Conservation (phyloP, 257 asterid genomes). For the Scutellaria galericulata region DNA sequence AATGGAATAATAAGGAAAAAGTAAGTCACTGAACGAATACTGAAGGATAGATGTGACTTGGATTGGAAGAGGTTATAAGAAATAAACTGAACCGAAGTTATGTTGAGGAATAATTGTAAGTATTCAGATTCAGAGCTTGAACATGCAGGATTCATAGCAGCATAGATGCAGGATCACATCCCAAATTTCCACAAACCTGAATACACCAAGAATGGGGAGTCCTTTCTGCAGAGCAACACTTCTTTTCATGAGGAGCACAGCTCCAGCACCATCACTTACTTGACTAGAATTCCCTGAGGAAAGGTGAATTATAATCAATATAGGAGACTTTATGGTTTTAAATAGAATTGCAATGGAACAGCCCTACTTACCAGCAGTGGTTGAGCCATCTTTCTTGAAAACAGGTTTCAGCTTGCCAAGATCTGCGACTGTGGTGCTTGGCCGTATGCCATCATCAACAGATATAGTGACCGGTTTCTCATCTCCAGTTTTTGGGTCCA, state of each 20-base stretch:
- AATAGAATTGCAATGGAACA: background rate
- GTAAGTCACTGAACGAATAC: background rate
- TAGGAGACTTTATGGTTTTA: slow-evolving; percentile 21
- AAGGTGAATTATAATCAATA: slow-evolving; percentile 22
- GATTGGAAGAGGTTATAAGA: slow-evolving; percentile 17
- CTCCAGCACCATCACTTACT: slow-evolving; percentile 99
- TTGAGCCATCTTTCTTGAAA: slow-evolving; percentile 97
- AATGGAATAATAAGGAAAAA: background rate
- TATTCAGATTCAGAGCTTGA: slow-evolving; percentile 9
- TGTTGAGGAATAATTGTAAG: background rate
- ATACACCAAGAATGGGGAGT: slow-evolving; percentile 92
- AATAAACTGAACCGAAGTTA: slow-evolving; percentile 7
- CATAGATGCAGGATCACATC: background rate
- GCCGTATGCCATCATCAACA: slow-evolving; percentile 91
- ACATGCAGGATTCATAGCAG: background rate
- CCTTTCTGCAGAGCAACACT: slow-evolving; percentile 91
- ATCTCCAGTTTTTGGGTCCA: slow-evolving; percentile 95
- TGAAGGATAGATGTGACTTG: background rate
- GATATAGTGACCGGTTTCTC: slow-evolving; percentile 87
- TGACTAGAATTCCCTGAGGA: slow-evolving; percentile 92
- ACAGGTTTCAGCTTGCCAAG: slow-evolving; percentile 86
- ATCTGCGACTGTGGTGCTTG: slow-evolving; percentile 64
- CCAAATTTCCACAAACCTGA: slow-evolving; percentile 59
- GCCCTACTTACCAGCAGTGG: slow-evolving; percentile 81
- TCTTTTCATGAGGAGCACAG: slow-evolving; percentile 97